Conservation (phyloP, 352 stramenopile species). For the Phytopythium kandeliae region DNA sequence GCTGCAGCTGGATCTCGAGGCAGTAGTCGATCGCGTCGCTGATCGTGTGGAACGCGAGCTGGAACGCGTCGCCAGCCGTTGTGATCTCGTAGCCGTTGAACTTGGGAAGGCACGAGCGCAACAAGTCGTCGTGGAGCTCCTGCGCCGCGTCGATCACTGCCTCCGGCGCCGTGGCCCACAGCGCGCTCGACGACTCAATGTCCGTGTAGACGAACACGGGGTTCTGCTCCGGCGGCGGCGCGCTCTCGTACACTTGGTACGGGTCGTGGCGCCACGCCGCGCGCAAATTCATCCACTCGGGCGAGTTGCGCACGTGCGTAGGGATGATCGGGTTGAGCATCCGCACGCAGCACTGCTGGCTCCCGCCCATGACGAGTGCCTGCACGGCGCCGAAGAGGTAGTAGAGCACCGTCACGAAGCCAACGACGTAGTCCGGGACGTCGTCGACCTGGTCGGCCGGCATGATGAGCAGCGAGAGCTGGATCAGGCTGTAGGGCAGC, state of each 20-base stretch:
- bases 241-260: slow-evolving; percentile 24
- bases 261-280: slow-evolving; percentile 32
- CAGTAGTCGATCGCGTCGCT: slow-evolving; percentile 59
- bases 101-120: slow-evolving; percentile 41
- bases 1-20: slow-evolving; percentile 50
- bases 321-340: slow-evolving; percentile 47
- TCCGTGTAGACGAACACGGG: slow-evolving; percentile 78
- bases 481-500: slow-evolving; percentile 54
- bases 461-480: slow-evolving; percentile 40
- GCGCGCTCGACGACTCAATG: slow-evolving; percentile 66
- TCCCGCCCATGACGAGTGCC: slow-evolving; percentile 62
- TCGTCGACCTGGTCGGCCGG: slow-evolving; percentile 28
- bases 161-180: slow-evolving; percentile 54
- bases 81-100: slow-evolving; percentile 75
- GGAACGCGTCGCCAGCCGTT: slow-evolving; percentile 64
- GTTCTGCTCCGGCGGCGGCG: slow-evolving; percentile 20
- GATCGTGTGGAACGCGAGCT: slow-evolving; percentile 66
- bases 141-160: slow-evolving; percentile 54
- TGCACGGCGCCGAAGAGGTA: slow-evolving; percentile 60
- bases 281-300: slow-evolving; percentile 31
- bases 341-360: slow-evolving; percentile 53
- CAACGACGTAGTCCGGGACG: slow-evolving; percentile 50
- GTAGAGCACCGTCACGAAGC: slow-evolving; percentile 52
- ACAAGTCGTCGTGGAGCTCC: slow-evolving; percentile 56
- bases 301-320: slow-evolving; percentile 45